phyloP scores from a whole-genome alignment of 1,284 basidiomycete genomes.

The Schizophyllum commune region DNA sequence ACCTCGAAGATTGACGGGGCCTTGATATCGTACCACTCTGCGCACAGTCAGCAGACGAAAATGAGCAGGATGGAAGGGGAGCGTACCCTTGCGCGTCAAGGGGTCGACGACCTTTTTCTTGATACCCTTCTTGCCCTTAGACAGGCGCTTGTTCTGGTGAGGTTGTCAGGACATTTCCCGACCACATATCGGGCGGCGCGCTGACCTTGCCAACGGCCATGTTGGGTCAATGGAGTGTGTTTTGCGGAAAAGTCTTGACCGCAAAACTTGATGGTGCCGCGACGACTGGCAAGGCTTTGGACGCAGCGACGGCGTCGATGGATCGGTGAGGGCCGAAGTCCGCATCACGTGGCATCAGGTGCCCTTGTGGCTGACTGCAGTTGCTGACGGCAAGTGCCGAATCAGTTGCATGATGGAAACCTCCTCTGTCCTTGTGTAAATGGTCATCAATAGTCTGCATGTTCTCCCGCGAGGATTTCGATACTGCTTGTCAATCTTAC shows the following conservation, averaged over 20 bases:
- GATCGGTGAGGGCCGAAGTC: background rate
- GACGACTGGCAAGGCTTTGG: conserved; percentile 30
- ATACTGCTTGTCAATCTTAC: background rate
- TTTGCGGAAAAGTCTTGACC: conserved; percentile 27
- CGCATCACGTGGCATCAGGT: background rate
- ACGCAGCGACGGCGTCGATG: conserved; percentile 11
- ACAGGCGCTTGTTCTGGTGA: conserved; percentile 91
- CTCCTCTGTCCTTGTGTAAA: background rate
- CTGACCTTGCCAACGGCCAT: conserved; percentile 91
- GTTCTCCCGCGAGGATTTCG: background rate
- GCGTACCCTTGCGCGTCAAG: conserved; percentile 94
- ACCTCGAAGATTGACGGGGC: conserved; percentile 98
- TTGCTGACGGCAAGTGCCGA: background rate
- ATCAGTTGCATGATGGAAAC: background rate
- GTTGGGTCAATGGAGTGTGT: conserved; percentile 34
- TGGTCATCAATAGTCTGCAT: background rate
- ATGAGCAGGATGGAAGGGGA: background rate
- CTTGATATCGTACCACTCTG: conserved; percentile 99
- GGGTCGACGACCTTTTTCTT: conserved; percentile 99
- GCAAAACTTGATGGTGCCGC: conserved; percentile 16
- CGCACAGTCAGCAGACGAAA: conserved; percentile 8
- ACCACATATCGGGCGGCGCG: background rate
- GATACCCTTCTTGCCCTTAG: conserved; percentile 99
- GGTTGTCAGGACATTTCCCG: conserved; percentile 3
- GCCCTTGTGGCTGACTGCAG: background rate